Conservation (phyloP, 805 yeast species). For the Jamesozyma lodderae region DNA sequence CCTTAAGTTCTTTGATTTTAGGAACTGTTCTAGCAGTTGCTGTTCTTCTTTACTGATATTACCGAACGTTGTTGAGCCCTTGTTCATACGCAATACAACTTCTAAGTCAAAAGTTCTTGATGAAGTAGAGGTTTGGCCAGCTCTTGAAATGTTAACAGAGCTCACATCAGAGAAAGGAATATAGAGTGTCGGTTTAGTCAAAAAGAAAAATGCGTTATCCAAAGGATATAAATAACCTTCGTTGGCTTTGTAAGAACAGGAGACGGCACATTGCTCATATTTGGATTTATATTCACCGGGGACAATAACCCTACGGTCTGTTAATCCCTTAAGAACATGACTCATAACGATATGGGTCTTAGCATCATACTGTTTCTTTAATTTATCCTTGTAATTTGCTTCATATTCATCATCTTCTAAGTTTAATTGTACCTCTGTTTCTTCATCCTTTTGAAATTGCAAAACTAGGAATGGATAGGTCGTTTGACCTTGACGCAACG, state of each 20-base stretch:
- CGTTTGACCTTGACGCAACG: slow-evolving; percentile 96
- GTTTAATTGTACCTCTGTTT: slow-evolving; percentile 81
- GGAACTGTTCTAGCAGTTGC: slow-evolving; percentile 61
- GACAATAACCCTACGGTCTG: slow-evolving; percentile 73
- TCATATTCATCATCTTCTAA: slow-evolving; percentile 75
- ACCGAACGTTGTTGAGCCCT: slow-evolving; percentile 73
- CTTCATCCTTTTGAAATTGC: slow-evolving; percentile 87
- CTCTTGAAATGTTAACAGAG: slow-evolving; percentile 74
- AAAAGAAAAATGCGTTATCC: slow-evolving; percentile 82
- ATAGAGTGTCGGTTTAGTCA: slow-evolving; percentile 88
- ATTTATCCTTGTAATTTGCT: slow-evolving; percentile 61
- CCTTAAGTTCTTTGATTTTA: slow-evolving; percentile 65
- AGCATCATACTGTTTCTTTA: slow-evolving; percentile 69
- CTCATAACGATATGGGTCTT: slow-evolving; percentile 80
- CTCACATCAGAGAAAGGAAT: slow-evolving; percentile 80
- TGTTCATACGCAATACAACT: slow-evolving; percentile 55
- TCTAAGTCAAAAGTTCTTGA: slow-evolving; percentile 92
- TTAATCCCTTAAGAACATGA: slow-evolving; percentile 81
- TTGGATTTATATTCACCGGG: slow-evolving; percentile 78
- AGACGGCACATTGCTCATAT: slow-evolving; percentile 73
- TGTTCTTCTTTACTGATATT: slow-evolving; percentile 88
- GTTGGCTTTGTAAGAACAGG: slow-evolving; percentile 88
- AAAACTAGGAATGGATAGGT: slow-evolving; percentile 85
- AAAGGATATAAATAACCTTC: slow-evolving; percentile 92
- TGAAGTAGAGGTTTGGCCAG: slow-evolving; percentile 65